Evolutionary conservation across 2,329 filamentous ascomycete genomes (phyloP), one percentile per base, ranked within the genome.

Genomic region (Trichoderma sp.): DNA sequence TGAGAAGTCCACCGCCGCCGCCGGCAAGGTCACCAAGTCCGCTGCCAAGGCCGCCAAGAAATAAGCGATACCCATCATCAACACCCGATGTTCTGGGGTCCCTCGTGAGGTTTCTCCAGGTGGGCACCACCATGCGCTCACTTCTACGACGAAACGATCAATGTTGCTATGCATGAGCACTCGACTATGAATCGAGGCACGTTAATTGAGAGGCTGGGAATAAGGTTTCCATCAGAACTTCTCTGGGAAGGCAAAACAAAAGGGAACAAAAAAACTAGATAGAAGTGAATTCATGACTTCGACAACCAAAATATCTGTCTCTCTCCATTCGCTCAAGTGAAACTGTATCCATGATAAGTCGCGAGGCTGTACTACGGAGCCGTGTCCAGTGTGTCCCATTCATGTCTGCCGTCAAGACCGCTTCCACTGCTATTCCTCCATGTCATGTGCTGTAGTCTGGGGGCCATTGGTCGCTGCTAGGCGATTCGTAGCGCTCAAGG

Each of bases 21-120:
- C 80, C 71, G 88, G 83, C 76, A 91, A 91, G 88, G 85, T 87
- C 75, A 87, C 85, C 83, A 88, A 88, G 84, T 87, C 85, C 74
- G 88, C 88, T 79, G 87, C 87, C 80, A 90, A 90, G 87, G 86
- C 87, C 78, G 77, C 79, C 79, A 90, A 90, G 88, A 90, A 90
- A 83, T 90, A 90, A 88, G 72, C 74, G 71, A 68, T 67, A 65
- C 64, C 43, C 63, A 54, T 68, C 67, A 67, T 66, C 64, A 56
- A 54, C 43, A 44, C 57, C 64, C 72, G 72, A 70, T 70, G 65
- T 71, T 70, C 67, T 71, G 63, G 70, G 67, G 57, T 60, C 66
- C 65, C 68, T 70, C 66, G 67, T 70, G 63, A 57, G 67, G 68
- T 63, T 67, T 68, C 69, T 71, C 69, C 70, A 70, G 70, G 34